Conservation (phyloP, 2,329 filamentous ascomycete genomes). For the Xylariaceae sp. region DNA sequence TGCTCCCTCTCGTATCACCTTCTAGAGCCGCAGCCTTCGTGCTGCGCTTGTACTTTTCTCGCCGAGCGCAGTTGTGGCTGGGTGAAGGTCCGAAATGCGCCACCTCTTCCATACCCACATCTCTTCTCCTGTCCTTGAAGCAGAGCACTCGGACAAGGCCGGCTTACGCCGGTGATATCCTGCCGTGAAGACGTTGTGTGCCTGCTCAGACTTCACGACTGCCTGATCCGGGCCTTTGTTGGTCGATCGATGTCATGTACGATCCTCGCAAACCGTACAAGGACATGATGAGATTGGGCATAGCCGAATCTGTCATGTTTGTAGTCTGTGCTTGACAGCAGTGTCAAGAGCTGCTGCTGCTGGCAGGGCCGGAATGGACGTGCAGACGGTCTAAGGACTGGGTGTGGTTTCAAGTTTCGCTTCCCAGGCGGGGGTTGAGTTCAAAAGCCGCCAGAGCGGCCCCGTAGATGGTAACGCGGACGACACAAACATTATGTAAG, state of each 20-base stretch:
- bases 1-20: background rate
- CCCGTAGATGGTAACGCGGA: background rate
- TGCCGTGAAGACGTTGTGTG: conserved; percentile 2
- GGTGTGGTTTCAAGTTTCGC: background rate
- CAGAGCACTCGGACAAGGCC: background rate
- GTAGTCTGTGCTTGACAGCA: background rate
- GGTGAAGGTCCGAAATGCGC: background rate
- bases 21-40: background rate
- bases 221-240: conserved; percentile 18
- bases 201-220: conserved; percentile 2
- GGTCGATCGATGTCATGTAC: conserved; percentile 14
- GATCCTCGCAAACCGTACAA: conserved; percentile 7
- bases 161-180: background rate
- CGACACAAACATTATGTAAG: background rate
- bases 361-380: conserved; percentile 3
- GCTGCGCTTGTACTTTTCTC: background rate
- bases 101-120: background rate
- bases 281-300: conserved; percentile 4
- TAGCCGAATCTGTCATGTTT: conserved; percentile 3
- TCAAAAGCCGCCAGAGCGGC: conserved; percentile 4
- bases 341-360: background rate
- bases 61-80: background rate
- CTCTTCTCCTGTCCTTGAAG: background rate
- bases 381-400: background rate
- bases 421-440: conserved; percentile 1